Percentiles rank a stretch among this genome's conserved stretches.
Conservation (phyloP, 1,139 yeast genomes). For the Candida dubliniensis region DNA sequence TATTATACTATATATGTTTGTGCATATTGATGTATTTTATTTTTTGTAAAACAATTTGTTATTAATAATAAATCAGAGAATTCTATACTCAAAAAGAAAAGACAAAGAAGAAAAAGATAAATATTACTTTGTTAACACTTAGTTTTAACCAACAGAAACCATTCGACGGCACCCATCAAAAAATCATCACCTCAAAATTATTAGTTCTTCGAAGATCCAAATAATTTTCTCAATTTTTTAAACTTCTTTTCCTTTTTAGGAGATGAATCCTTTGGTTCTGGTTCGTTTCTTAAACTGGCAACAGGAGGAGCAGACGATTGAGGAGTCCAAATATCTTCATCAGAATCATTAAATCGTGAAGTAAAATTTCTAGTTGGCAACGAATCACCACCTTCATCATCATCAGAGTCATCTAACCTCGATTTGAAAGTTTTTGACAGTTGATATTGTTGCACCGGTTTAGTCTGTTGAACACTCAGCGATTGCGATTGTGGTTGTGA, state of each 20-base stretch:
- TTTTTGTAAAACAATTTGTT: no score
- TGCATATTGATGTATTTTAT: no score
- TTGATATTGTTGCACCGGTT: neutral
- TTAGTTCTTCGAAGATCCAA: slow-evolving; percentile 34
- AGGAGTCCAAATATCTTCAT: slow-evolving; percentile 13
- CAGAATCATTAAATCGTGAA: slow-evolving; percentile 17
- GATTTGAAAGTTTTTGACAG: slow-evolving; percentile 7
- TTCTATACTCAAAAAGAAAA: no score
- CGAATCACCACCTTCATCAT: slow-evolving; percentile 10
- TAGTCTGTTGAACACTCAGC: neutral
- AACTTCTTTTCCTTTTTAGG: slow-evolving; percentile 47
- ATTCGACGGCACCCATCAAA: neutral
- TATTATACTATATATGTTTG: no score
- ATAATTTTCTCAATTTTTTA: slow-evolving; percentile 59
- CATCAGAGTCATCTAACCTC: slow-evolving; percentile 14
- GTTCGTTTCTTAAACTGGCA: slow-evolving; percentile 6
- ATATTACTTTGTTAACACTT: neutral
- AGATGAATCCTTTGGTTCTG: slow-evolving; percentile 4
- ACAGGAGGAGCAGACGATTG: slow-evolving; percentile 1
- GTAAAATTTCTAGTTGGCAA: slow-evolving; percentile 8
- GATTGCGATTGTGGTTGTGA: neutral
- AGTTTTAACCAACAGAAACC: neutral
- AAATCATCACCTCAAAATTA: neutral
- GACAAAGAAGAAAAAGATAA: no score
- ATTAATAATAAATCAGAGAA: no score